Base-by-base conservation (phyloP, 1,139 yeast species). In the Debaryomyces sp. region DNA sequence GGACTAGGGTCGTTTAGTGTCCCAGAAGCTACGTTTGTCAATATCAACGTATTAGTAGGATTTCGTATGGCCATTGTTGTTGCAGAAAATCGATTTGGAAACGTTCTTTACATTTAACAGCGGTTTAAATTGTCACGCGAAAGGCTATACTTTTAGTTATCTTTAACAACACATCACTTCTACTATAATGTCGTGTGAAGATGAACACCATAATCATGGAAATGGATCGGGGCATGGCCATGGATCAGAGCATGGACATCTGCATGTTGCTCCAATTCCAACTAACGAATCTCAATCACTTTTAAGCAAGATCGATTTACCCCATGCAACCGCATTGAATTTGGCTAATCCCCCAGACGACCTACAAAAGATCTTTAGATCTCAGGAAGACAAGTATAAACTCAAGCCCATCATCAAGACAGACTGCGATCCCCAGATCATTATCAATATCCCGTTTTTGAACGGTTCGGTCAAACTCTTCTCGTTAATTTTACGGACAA, bases 401-500 rank as follows among this genome's bases (percentile, higher is more conserved):
- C 57, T 80, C 23, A 64, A 66, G 22, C 83, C 82, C 8, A 75
- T 74, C 34, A 70, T 91, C 33, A 80, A 79, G 59, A 84, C 92
- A 1, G 97, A 92, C 63, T 84, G 88, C 4, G 98, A 94, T 61
- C 82, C 86, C 50, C 97, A 92, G 62, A 55, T 92, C 59, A 79
- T 92, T 41, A 60, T 92, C 27, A 80, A 82, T 52, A 80, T 94
- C 26, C 97, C 96, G 13, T 57, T 92, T 54, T 55, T 90, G 57
- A 84, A 87, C 15, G 89, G 89, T 0, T 71, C 80, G 30, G 92
- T 89, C 41, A 89, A 87, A 62, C 68, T 92, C 40, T 88, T 81
- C 61, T 87, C 96, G 1, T 59, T 92, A 5, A 79, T 89, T 6
- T 55, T 92, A 17, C 77, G 97, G 50, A 79, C 92, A 1, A 77